Evolutionary conservation across 352 stramenopile genomes (phyloP).

Genomic region (Globisporangium viniferum): DNA sequence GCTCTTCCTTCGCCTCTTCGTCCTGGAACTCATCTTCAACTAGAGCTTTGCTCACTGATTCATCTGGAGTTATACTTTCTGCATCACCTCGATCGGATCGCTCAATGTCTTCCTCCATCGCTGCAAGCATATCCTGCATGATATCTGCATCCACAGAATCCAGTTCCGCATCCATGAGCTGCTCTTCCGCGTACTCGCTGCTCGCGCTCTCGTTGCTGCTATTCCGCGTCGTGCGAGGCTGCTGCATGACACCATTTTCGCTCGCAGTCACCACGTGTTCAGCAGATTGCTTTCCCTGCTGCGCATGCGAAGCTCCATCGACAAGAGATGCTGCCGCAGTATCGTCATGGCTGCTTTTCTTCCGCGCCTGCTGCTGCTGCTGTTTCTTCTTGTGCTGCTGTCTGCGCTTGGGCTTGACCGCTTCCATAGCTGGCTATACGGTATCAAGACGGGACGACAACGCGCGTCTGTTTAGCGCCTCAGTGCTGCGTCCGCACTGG

Average conservation of each 20-base stretch:
- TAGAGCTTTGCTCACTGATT: constrained; percentile 4
- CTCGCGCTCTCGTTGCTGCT: constrained; percentile 10
- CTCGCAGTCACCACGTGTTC: neutral
- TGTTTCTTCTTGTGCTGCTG: constrained; percentile 7
- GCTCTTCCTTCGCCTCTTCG: constrained; percentile 11
- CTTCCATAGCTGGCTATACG: neutral
- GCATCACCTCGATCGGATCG: neutral
- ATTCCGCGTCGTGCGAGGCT: neutral
- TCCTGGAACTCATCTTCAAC: constrained; percentile 13
- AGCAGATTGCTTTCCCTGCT: neutral
- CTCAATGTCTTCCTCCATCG: constrained; percentile 17
- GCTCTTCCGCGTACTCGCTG: constrained; percentile 7
- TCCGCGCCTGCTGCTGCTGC: neutral
- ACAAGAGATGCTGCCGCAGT: neutral
- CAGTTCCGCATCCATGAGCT: neutral
- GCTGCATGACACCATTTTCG: neutral
- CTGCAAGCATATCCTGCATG: constrained; percentile 16
- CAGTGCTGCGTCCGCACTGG: constrained; percentile 1
- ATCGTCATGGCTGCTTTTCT: neutral
- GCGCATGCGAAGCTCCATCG: neutral
- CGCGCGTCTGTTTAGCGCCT: neutral
- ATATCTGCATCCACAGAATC: constrained; percentile 8
- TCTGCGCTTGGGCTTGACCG: constrained; percentile 9
- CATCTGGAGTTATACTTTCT: neutral
- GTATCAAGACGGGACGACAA: neutral